Base-by-base conservation (phyloP, 23 red algal genomes). In the Gracilaria vermiculophylla region DNA sequence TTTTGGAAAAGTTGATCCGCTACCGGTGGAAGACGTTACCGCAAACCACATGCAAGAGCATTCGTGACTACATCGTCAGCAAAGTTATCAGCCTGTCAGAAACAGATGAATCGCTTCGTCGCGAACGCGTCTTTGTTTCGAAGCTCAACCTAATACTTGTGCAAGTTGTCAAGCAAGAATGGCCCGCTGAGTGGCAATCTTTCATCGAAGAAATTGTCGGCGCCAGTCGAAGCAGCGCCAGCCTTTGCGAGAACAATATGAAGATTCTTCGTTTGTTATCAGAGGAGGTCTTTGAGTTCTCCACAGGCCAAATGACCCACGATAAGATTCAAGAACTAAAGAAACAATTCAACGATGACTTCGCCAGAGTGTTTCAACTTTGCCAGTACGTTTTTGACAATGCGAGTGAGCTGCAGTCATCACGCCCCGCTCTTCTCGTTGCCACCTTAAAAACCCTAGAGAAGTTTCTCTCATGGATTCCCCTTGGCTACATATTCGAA, bases 251-350 rank as follows among this genome's bases (percentile, higher is more conserved):
- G 76, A 98, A 98, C 58, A 95, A 98, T 86, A 86, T 98, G 84
- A 58, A 93, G 35, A 98, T 98, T 91, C 56, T 98, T 10, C 76
- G 78, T 29, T 80, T 98, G 57, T 77, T 98, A 29, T 93, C 88
- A 39, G 96, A 98, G 70, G 96, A 98, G 69, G 96, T 98, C 42
- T 98, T 98, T 65, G 92, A 98, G 60, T 98, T 98, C 61, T 93
- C 87, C 44, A 52, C 83, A 8, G 96, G 96, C 19, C 82, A 98
- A 61, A 95, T 98, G 96, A 98, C 92, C 37, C 96, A 98, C 35
- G 94, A 91, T 27, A 87, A 85, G 62, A 94, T 98, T 42, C 69
- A 67, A 48, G 64, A 92, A 62, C 69, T 98, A 29, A 98, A 95
- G 55, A 98, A 75, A 52, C 88, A 92, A 78, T 98, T 98, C 72